phyloP scores from a whole-genome alignment of 306 rosid genomes.

The Purshia tridentata region DNA sequence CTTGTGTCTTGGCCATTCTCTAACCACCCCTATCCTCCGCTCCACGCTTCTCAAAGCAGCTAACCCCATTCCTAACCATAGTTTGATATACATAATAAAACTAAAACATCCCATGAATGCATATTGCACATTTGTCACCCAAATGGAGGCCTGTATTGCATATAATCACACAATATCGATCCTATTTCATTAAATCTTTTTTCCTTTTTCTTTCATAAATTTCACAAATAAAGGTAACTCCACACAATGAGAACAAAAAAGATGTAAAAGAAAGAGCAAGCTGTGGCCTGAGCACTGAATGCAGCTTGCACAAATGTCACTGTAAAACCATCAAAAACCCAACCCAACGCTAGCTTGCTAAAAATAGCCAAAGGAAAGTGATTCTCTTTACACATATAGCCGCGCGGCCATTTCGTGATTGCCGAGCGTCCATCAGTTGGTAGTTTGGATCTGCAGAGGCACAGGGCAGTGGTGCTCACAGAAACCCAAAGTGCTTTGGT shows the following conservation, averaged over 20 bases:
- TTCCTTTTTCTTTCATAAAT: constrained; percentile 10
- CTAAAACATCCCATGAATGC: constrained; percentile 57
- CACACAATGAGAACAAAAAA: constrained; percentile 30
- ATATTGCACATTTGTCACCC: constrained; percentile 50
- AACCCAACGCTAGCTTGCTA: constrained; percentile 56
- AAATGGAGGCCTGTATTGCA: not conserved
- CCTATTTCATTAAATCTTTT: not conserved
- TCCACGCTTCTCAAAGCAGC: constrained; percentile 40
- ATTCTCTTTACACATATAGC: not conserved
- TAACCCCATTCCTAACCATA: constrained; percentile 30
- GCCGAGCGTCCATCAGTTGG: constrained; percentile 59
- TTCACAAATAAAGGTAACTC: constrained; percentile 28
- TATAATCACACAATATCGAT: constrained; percentile 20
- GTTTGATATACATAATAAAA: too few species aligned
- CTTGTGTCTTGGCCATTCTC: constrained; percentile 41
- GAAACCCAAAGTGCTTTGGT: constrained; percentile 47
- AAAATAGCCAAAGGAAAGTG: constrained; percentile 20
- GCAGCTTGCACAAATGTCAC: constrained; percentile 80
- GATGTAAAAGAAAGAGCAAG: constrained; percentile 14
- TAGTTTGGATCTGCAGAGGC: constrained; percentile 38
- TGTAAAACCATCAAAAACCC: constrained; percentile 32
- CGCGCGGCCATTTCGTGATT: constrained; percentile 60
- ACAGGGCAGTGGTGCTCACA: constrained; percentile 32
- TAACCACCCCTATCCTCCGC: constrained; percentile 43
- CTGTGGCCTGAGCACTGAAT: constrained; percentile 35